A percentile compares a stretch with the other conserved stretches of the same genome.
Conservation (phyloP, 2,329 filamentous ascomycete genomes). For the Xylariaceae sp. region DNA sequence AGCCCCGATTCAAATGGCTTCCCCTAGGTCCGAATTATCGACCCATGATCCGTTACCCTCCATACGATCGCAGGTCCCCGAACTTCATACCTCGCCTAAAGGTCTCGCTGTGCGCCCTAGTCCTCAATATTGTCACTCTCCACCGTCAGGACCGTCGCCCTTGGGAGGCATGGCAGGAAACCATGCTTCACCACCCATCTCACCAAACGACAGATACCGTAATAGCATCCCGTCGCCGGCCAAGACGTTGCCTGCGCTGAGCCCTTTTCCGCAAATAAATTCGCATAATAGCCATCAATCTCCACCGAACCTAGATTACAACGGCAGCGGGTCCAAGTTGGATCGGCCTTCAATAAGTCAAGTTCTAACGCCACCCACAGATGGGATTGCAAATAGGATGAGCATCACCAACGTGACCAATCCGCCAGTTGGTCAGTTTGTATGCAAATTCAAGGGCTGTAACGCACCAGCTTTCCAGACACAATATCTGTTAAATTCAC, state of each 20-base stretch:
- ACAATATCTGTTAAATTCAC: constrained; percentile 72
- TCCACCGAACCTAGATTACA: constrained; percentile 40
- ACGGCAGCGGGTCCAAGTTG: constrained; percentile 36
- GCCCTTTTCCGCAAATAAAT: constrained; percentile 38
- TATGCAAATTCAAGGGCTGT: constrained; percentile 61
- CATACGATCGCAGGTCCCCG: constrained; percentile 33
- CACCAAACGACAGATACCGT: constrained; percentile 45
- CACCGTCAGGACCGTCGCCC: constrained; percentile 32
- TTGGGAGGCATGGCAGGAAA: constrained; percentile 34
- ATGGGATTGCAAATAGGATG: constrained; percentile 47
- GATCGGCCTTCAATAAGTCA: constrained; percentile 17
- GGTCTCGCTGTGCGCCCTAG: constrained; percentile 30
- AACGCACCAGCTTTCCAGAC: constrained; percentile 72
- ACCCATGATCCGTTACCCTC: constrained; percentile 38
- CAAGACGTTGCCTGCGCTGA: constrained; percentile 39
- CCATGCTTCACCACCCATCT: constrained; percentile 47
- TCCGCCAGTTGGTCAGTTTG: constrained; percentile 47
- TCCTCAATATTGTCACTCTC: constrained; percentile 34
- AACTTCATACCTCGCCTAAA: constrained; percentile 35
- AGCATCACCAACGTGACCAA: constrained; percentile 56
- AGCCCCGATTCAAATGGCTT: constrained; percentile 37
- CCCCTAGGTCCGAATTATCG: constrained; percentile 38
- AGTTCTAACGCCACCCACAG: constrained; percentile 17
- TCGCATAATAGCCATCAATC: constrained; percentile 29
- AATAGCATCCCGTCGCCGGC: constrained; percentile 46